These are phyloP conservation scores for Pleurotus pulmonarius DNA, from an alignment of 768 basidiomycete species.

Conservation along the genomic window DNA sequence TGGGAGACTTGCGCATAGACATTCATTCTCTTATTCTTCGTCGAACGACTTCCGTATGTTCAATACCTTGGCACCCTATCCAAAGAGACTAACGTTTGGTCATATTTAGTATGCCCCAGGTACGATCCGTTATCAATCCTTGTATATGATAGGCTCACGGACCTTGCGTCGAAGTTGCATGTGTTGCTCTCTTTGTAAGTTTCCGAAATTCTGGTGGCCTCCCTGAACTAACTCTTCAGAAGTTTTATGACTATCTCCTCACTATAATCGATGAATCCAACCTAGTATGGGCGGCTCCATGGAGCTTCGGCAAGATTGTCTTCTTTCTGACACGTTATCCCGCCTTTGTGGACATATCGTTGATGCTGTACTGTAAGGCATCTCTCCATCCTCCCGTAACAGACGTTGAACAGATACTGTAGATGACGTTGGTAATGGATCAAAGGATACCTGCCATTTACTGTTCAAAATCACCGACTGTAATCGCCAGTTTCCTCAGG, in stretches of 20 bases:
- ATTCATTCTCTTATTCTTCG: background rate
- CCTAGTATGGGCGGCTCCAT: conserved; percentile 1
- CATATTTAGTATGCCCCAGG: background rate
- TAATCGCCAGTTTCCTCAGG: background rate
- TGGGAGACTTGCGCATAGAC: background rate
- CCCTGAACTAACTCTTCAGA: background rate
- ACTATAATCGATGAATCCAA: background rate
- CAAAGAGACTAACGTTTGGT: background rate
- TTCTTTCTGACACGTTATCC: conserved; percentile 7
- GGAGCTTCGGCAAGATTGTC: conserved; percentile 3
- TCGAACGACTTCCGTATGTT: background rate
- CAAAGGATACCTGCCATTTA: background rate
- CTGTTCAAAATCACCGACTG: conserved; percentile 3
- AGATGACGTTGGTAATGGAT: background rate
- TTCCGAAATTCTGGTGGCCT: background rate
- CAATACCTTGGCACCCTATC: background rate
- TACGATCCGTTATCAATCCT: background rate
- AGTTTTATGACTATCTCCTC: conserved; percentile 2
- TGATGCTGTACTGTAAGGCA: background rate
- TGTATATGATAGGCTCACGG: background rate
- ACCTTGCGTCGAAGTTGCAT: background rate
- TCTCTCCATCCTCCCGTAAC: no score
- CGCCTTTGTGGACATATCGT: background rate
- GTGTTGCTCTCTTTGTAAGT: background rate
- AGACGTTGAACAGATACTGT: no score